These are phyloP conservation scores for Besnoitia besnoiti DNA, from an alignment of 169 alveolate genomes.

Conservation along the genomic window DNA sequence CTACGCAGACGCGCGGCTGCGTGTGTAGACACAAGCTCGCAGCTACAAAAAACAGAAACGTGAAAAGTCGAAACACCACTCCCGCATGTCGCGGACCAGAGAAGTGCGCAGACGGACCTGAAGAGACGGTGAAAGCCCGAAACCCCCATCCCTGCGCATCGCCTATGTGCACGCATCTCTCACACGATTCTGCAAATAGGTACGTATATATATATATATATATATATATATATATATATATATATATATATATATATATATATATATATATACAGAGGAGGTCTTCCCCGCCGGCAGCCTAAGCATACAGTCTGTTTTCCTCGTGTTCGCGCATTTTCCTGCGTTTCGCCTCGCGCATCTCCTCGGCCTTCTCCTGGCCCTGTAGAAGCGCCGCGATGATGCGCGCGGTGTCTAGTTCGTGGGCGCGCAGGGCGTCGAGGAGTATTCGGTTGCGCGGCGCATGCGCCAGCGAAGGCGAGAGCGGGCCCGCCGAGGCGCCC, in stretches of 20 bases:
- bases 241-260: neutral
- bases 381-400: neutral
- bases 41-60: too few species aligned
- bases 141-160: too few species aligned
- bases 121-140: too few species aligned
- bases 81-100: too few species aligned
- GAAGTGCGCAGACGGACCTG: too few species aligned
- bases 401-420: neutral
- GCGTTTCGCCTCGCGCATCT: neutral
- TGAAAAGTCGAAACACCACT: neutral
- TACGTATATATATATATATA: neutral
- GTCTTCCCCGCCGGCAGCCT: neutral
- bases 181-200: neutral
- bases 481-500: neutral
- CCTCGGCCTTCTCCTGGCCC: slow-evolving; percentile 6
- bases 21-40: too few species aligned
- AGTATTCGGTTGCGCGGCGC: neutral
- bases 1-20: too few species aligned
- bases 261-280: neutral
- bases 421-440: neutral
- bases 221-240: neutral
- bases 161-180: too few species aligned
- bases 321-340: neutral
- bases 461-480: neutral
- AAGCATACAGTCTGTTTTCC: neutral